A percentile compares a stretch with the other conserved stretches of the same genome.
phyloP scores from a whole-genome alignment of 306 rosid species.

The Hippophae rhamnoides region DNA sequence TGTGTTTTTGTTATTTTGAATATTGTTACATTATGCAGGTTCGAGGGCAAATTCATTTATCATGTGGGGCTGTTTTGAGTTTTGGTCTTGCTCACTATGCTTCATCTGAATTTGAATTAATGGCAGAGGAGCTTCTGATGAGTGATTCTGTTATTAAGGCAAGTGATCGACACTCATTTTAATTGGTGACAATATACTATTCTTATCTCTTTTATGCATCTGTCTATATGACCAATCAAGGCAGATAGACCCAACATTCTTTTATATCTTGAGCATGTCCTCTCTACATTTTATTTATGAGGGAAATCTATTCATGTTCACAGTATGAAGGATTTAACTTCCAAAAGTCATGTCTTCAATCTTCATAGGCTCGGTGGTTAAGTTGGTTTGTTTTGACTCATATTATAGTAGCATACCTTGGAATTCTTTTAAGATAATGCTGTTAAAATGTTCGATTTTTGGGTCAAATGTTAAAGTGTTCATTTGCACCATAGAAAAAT shows the following conservation, averaged over 20 bases:
- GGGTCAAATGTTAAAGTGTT: too few relatives aligned
- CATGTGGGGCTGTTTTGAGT: slow-evolving; percentile 60
- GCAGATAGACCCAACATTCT: background rate
- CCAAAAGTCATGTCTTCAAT: too few relatives aligned
- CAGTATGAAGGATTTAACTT: too few relatives aligned
- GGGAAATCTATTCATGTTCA: too few relatives aligned
- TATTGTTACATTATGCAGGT: slow-evolving; percentile 41
- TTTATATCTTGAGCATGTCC: too few relatives aligned
- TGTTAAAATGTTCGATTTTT: too few relatives aligned
- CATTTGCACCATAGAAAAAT: too few relatives aligned
- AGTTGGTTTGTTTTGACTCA: too few relatives aligned
- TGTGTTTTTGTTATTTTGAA: background rate
- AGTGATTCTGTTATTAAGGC: slow-evolving; percentile 85
- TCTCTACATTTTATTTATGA: too few relatives aligned
- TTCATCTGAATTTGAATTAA: slow-evolving; percentile 86
- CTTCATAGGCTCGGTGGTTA: too few relatives aligned
- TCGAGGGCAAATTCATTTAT: slow-evolving; percentile 75
- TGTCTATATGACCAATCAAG: background rate
- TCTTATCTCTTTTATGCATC: background rate
- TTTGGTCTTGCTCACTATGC: slow-evolving; percentile 90
- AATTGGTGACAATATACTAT: slow-evolving; percentile 1
- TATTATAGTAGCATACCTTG: too few relatives aligned
- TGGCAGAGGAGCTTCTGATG: slow-evolving; percentile 99
- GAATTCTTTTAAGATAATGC: too few relatives aligned
- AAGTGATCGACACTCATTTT: slow-evolving; percentile 24